Evolutionary conservation across 352 stramenopile genomes (phyloP), one percentile per base, ranked within the genome.

Genomic region (Phytophthora litchii): DNA sequence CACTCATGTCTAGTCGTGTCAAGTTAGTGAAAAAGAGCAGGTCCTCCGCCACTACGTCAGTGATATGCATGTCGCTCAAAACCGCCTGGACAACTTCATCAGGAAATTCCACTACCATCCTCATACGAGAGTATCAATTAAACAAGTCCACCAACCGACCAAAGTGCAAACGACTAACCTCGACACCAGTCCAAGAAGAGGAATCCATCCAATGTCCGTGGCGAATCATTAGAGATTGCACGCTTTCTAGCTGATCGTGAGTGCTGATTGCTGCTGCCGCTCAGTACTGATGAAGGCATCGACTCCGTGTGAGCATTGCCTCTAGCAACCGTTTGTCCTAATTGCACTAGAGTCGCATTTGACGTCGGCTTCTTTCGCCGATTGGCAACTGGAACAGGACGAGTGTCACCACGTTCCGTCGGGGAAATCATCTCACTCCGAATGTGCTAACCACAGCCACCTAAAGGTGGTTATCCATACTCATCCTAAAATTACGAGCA

Each of bases 21-120:
- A 94, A 72, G 43, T 80, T 92, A 4, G 73, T 84, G 37, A 92
- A 94, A 67, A 90, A 94, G 27, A 91, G 71, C 37, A 94, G 40
- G 46, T 94, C 82, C 34, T 94, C 84, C 0, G 63, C 62, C n/a
- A 92, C 75, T 21, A 94, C 72, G 23, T 64, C 74, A 2, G 56
- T 78, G 42, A 92, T 91, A 44, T 76, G 63, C 27, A 87, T 70
- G 3, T 84, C 82, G 9, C 71, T 83, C 27, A 94, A 53, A 14
- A 86, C 64, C 19, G 81, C 82, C 42, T 89, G 72, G 4, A 67
- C 64, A 16, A 89, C 76, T 60, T 94, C 84, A 45, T 94, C 84
- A 5, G 84, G 84, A 57, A 94, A 94, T 53, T 94, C 84, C 21
- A 90, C 84, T 90, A 55, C 11, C 19, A 40, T 4, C 10, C 20